These are phyloP conservation scores for Aurantiochytrium sp. DNA, from an alignment of 108 stramenopile species.

Conservation along the genomic window DNA sequence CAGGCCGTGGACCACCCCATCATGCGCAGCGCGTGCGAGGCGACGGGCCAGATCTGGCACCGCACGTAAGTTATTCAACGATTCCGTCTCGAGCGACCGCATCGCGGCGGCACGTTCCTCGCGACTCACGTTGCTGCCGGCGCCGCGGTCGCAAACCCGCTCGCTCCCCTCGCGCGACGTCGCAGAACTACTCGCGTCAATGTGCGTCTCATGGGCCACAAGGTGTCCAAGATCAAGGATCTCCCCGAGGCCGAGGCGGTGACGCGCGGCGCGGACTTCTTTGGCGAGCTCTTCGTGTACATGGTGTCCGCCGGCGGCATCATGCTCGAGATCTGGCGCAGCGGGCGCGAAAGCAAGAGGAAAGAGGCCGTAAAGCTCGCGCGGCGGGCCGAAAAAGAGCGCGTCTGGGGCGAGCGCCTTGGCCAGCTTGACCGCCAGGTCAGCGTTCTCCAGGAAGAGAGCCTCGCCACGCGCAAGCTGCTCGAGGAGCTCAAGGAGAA, in stretches of 20 bases:
- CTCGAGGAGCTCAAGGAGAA: neutral
- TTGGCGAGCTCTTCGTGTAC: neutral
- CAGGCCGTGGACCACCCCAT: neutral
- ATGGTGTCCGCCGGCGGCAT: neutral
- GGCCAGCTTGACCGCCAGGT: neutral
- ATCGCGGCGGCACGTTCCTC: no score
- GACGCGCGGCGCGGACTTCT: neutral
- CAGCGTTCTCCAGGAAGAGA: neutral
- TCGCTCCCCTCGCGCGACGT: neutral
- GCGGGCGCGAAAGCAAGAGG: neutral
- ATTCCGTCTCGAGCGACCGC: neutral
- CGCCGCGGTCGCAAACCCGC: neutral
- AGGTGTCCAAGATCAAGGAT: neutral
- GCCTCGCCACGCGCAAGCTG: neutral
- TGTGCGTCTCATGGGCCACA: slow-evolving; percentile 26
- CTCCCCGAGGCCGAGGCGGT: slow-evolving; percentile 5
- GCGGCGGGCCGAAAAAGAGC: neutral
- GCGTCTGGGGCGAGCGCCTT: neutral
- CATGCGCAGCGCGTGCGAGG: neutral
- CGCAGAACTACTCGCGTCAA: neutral
- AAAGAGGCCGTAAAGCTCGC: neutral
- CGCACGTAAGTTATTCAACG: neutral
- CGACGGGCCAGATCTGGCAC: neutral
- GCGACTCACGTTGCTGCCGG: no score
- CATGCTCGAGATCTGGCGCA: neutral